A percentile compares a stretch with the other conserved stretches of the same genome.
Conservation (phyloP, 2,329 filamentous ascomycete species). For the Penicillium olsonii region DNA sequence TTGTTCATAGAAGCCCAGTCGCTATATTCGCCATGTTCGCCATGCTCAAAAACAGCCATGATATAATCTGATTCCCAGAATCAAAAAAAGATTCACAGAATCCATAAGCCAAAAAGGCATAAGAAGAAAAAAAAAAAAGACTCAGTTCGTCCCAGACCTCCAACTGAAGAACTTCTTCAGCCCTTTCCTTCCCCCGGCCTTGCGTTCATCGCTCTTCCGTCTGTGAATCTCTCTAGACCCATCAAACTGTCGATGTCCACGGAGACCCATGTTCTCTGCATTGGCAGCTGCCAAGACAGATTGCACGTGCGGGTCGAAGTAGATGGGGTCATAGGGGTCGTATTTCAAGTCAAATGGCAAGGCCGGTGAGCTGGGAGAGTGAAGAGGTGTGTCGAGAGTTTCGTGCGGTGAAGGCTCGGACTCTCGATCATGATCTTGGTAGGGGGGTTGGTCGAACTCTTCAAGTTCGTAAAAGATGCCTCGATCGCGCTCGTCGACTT, state of each 20-base stretch:
- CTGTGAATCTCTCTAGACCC: background rate
- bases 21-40: background rate
- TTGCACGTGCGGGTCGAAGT: conserved; percentile 26
- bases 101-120: conserved; percentile 3
- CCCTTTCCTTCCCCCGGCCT: conserved; percentile 14
- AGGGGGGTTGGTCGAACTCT: background rate
- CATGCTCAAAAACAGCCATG: background rate
- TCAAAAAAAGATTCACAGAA: background rate
- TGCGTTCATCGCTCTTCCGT: conserved; percentile 12
- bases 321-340: conserved; percentile 23
- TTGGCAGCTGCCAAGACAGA: conserved; percentile 28
- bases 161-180: conserved; percentile 27
- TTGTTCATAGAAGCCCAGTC: background rate
- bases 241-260: conserved; percentile 10
- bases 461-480: conserved; percentile 21
- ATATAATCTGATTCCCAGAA: conserved; percentile 1
- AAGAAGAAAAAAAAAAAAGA: background rate
- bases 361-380: background rate
- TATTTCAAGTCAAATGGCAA: conserved; percentile 5
- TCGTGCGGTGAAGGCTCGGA: background rate
- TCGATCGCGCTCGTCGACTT: conserved; percentile 28
- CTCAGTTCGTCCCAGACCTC: conserved; percentile 18
- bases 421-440: conserved; percentile 5
- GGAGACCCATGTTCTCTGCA: conserved; percentile 26
- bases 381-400: conserved; percentile 3